A percentile compares a stretch with the other conserved stretches of the same genome.
Conservation (phyloP, 768 basidiomycete genomes). For the Goffeauzyma gilvescens region DNA sequence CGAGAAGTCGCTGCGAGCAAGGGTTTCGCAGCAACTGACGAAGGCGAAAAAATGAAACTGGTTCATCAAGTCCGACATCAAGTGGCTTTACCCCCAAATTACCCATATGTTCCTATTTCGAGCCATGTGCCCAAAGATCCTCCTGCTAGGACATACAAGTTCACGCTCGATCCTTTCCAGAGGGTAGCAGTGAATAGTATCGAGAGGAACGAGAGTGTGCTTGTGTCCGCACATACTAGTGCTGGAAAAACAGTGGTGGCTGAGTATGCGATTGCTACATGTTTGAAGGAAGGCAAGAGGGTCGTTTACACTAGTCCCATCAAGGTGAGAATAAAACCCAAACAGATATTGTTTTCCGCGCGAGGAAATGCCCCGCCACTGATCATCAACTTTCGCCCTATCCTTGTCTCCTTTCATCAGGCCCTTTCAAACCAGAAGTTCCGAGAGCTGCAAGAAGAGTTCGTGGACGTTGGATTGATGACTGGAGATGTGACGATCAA, state of each 20-base stretch:
- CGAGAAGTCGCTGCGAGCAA: slow-evolving; percentile 76
- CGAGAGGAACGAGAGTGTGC: slow-evolving; percentile 87
- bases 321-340: slow-evolving; percentile 48
- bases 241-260: slow-evolving; percentile 99
- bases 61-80: slow-evolving; percentile 28
- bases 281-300: slow-evolving; percentile 76
- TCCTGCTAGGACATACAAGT: slow-evolving; percentile 87
- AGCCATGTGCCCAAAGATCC: slow-evolving; percentile 78
- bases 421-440: slow-evolving; percentile 98
- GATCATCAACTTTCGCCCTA: background rate
- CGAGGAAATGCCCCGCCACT: no score
- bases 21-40: slow-evolving; percentile 48
- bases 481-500: slow-evolving; percentile 99
- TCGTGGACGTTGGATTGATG: slow-evolving; percentile 97
- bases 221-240: slow-evolving; percentile 96
- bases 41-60: slow-evolving; percentile 30
- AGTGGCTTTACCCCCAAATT: slow-evolving; percentile 81
- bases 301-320: slow-evolving; percentile 99
- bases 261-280: slow-evolving; percentile 96
- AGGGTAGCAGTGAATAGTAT: slow-evolving; percentile 85
- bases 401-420: slow-evolving; percentile 24
- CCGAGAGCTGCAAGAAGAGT: slow-evolving; percentile 88
- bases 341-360: background rate
- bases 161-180: slow-evolving; percentile 93
- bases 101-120: slow-evolving; percentile 73